phyloP scores from a whole-genome alignment of 495 filamentous ascomycete species.

The Trichoderma orchidacearum region DNA sequence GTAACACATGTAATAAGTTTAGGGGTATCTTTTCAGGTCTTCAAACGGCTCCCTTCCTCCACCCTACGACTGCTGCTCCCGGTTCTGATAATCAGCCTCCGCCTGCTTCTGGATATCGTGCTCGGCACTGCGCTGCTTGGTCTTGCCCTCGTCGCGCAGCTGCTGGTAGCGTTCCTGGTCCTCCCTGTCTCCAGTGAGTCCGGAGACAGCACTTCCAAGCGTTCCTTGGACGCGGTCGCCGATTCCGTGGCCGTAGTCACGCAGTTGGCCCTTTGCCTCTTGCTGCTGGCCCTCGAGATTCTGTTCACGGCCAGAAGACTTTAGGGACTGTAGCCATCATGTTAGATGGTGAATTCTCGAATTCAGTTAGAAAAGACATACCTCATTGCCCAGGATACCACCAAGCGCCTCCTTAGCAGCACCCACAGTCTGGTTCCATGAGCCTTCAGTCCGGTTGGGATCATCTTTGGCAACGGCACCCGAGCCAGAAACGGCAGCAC shows the following conservation, averaged over 20 bases:
- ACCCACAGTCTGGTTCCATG: conserved; percentile 79
- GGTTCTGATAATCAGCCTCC: conserved; percentile 13
- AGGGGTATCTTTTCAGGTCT: not conserved
- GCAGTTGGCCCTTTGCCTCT: conserved; percentile 75
- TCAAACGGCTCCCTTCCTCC: not conserved
- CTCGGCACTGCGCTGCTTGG: conserved; percentile 72
- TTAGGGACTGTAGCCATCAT: conserved; percentile 34
- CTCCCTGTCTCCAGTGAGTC: conserved; percentile 54
- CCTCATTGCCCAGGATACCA: conserved; percentile 59
- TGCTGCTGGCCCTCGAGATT: conserved; percentile 67
- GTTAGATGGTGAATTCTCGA: not conserved
- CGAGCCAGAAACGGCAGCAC: conserved; percentile 49
- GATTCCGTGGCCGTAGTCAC: conserved; percentile 58
- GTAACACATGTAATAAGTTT: not conserved
- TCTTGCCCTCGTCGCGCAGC: conserved; percentile 78
- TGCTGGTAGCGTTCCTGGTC: conserved; percentile 45
- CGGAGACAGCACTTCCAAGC: conserved; percentile 53
- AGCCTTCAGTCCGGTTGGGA: conserved; percentile 53
- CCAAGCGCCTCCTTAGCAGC: conserved; percentile 75
- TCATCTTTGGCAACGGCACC: conserved; percentile 63
- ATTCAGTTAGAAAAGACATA: conserved; percentile 10
- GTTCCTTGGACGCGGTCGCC: conserved; percentile 59
- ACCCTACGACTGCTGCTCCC: not conserved
- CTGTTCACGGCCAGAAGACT: conserved; percentile 59
- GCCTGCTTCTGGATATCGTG: conserved; percentile 63